phyloP scores from a whole-genome alignment of 495 filamentous ascomycete species.

The Lasiosphaeria hispida region DNA sequence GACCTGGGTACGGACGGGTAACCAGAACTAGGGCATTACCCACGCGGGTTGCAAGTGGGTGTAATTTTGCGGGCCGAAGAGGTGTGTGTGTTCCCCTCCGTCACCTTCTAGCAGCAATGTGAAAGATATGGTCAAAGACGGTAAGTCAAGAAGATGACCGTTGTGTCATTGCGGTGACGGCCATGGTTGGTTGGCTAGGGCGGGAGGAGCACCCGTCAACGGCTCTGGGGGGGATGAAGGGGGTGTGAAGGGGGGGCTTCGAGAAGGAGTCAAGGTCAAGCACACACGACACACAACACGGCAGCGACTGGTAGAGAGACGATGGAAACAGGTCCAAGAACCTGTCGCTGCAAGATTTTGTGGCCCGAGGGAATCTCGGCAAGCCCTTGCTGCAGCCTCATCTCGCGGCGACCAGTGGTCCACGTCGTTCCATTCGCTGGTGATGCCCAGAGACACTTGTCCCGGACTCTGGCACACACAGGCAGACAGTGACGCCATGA shows the following conservation, averaged over 20 bases:
- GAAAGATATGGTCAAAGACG: constrained; percentile 12
- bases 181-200: too few species aligned
- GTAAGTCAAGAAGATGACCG: neutral
- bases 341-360: neutral
- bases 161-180: too few species aligned
- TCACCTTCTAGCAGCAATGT: neutral
- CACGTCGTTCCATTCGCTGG: neutral
- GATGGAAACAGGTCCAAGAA: neutral
- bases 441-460: too few species aligned
- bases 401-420: neutral
- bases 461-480: too few species aligned
- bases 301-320: neutral
- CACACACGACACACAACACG: too few species aligned
- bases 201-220: too few species aligned
- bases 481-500: neutral
- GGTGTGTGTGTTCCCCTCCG: neutral
- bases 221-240: too few species aligned
- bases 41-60: neutral
- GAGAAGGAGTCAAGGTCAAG: too few species aligned
- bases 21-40: neutral
- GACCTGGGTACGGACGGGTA: neutral
- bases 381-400: constrained; percentile 5
- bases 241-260: too few species aligned
- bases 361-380: constrained; percentile 1
- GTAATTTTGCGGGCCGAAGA: too few species aligned